Base-by-base conservation (phyloP, 2,329 filamentous ascomycete species). In the Penicillium glabrum region DNA sequence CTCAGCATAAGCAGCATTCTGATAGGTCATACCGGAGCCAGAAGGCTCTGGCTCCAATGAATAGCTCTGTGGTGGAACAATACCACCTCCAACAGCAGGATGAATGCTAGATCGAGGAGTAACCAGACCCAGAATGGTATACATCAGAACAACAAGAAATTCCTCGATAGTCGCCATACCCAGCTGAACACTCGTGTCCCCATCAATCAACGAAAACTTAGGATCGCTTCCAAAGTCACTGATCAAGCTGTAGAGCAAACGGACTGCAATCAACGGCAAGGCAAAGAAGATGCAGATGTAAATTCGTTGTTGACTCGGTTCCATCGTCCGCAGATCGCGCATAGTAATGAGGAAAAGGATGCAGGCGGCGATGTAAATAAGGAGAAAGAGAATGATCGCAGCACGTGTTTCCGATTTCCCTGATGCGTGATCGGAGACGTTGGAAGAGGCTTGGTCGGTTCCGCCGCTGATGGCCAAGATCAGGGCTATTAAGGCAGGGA, bases 391-490 rank as follows among this genome's bases (percentile, higher is more conserved):
- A 33, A 56, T 52, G 16, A 56, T 48, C 14, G 48, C 54, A 14
- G 33, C 54, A 16, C 35, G 43, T 21, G 43, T 43, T 23, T 56
- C 43, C 14, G 31, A 27, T 14, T 52, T 51, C 10, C 54, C 54
- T 16, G 39, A 37, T 21, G 44, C n/a, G 13, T 52, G 47, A 24
- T 52, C 54, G 8, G 54, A 56, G n/a, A 23, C 19, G 24, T 48
- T 35, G 3, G 54, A 56, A 13, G 54, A 56, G 10, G 41, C 26
- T 33, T 57, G 21, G 10, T 54, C 55, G 9, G 14, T 46, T 19
- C 55, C 50, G 23, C 51, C 50, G 23, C 51, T 57, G 14, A 57
- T 54, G 10, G 55, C 45, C 11, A 57, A 39, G 23, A 53, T 46
- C n/a, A 57, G 24, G n/a, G 54, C 54, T 27, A 53, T 53, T 3